Percentiles rank a stretch among this genome's conserved stretches.
These are phyloP conservation scores for Vararia minispora DNA, from an alignment of 768 basidiomycete genomes.

Conservation along the genomic window DNA sequence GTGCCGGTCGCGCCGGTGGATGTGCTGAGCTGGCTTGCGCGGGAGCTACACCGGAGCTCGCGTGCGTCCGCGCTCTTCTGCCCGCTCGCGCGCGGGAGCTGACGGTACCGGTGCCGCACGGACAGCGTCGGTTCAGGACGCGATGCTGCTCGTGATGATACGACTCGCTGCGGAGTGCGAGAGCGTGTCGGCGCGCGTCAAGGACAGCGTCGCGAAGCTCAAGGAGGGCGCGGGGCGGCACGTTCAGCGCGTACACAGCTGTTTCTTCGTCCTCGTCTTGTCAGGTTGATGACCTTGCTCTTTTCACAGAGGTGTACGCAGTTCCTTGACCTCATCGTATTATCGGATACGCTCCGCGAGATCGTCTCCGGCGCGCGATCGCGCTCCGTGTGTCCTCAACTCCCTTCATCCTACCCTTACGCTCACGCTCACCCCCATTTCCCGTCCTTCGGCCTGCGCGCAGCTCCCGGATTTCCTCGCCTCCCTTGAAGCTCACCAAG, in stretches of 20 bases:
- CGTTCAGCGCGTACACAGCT: conserved; percentile 40
- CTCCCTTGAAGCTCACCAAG: conserved; percentile 29
- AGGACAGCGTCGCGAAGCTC: conserved; percentile 30
- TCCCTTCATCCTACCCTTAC: background rate
- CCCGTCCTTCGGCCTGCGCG: background rate
- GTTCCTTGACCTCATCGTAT: conserved; percentile 39
- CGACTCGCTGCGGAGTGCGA: conserved; percentile 51
- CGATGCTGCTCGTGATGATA: conserved; percentile 60
- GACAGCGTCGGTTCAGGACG: conserved; percentile 63
- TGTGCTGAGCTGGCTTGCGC: conserved; percentile 35
- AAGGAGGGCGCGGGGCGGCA: conserved; percentile 36
- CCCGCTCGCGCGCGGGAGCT: background rate
- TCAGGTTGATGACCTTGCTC: background rate
- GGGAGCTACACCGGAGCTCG: conserved; percentile 27
- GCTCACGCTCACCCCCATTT: conserved; percentile 2
- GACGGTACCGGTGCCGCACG: background rate
- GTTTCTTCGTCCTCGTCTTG: conserved; percentile 5
- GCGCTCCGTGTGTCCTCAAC: conserved; percentile 37
- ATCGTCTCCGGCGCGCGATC: conserved; percentile 40
- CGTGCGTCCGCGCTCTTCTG: conserved; percentile 25
- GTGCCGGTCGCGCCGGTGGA: conserved; percentile 38
- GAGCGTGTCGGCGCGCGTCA: conserved; percentile 35
- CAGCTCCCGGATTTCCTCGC: conserved; percentile 66
- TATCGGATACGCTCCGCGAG: conserved; percentile 33
- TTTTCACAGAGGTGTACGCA: conserved; percentile 54